phyloP scores from a whole-genome alignment of 2,329 filamentous ascomycete genomes.

The Aspergillus luchuensis region DNA sequence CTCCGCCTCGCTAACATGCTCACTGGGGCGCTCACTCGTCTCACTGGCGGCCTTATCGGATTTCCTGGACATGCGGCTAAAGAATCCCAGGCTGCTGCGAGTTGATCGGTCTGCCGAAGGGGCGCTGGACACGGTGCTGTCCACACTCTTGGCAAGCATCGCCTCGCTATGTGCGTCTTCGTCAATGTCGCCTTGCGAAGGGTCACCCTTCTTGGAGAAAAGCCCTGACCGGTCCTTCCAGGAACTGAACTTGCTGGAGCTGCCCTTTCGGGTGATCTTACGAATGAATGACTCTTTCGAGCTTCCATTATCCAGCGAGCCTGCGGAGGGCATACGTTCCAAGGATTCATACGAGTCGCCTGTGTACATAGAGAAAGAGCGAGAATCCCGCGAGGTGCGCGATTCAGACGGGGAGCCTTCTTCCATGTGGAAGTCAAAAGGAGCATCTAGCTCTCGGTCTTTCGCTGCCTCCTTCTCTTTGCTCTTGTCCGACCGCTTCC shows the following conservation, averaged over 20 bases:
- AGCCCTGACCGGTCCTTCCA: slow-evolving; percentile 54
- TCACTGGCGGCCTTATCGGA: slow-evolving; percentile 46
- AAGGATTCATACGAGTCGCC: slow-evolving; percentile 52
- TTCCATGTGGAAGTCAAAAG: slow-evolving; percentile 37
- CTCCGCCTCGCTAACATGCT: slow-evolving; percentile 46
- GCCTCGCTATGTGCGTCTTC: slow-evolving; percentile 45
- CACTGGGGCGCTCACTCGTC: slow-evolving; percentile 47
- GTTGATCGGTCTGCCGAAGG: slow-evolving; percentile 47
- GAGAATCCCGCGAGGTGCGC: slow-evolving; percentile 48
- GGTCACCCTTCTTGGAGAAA: slow-evolving; percentile 50
- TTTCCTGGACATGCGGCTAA: slow-evolving; percentile 51
- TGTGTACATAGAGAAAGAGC: slow-evolving; percentile 48
- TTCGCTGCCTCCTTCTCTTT: slow-evolving; percentile 46
- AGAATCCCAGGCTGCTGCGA: slow-evolving; percentile 50
- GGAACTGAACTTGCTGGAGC: slow-evolving; percentile 54
- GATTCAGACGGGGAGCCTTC: slow-evolving; percentile 48
- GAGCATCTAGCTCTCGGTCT: slow-evolving; percentile 33
- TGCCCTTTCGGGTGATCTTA: slow-evolving; percentile 54
- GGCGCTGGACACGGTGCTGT: slow-evolving; percentile 44
- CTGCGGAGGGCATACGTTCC: slow-evolving; percentile 48
- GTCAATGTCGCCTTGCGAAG: slow-evolving; percentile 48
- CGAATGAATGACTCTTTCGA: slow-evolving; percentile 55
- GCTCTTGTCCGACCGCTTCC: slow-evolving; percentile 51
- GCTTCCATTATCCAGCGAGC: slow-evolving; percentile 43
- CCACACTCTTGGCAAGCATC: slow-evolving; percentile 47